A percentile compares a stretch with the other conserved stretches of the same genome.
These are phyloP conservation scores for Lasiodiplodia gonubiensis DNA, from an alignment of 2,329 filamentous ascomycete genomes.

Conservation along the genomic window DNA sequence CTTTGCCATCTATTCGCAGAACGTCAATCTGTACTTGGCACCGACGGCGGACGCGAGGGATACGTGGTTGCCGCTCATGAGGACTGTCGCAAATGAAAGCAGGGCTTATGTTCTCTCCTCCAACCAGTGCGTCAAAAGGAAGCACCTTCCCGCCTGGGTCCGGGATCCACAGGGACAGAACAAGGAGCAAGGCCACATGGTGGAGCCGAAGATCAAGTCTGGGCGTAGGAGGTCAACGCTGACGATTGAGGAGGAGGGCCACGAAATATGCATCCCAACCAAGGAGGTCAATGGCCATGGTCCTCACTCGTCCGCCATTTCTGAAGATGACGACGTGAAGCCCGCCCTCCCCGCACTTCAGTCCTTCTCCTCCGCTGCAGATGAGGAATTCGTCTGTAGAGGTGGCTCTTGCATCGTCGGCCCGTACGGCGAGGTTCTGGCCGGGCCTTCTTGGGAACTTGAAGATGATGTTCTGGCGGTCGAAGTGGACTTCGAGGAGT, in stretches of 20 bases:
- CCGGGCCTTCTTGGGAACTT: conserved; percentile 81
- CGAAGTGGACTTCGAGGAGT: conserved; percentile 88
- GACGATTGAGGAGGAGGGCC: conserved; percentile 50
- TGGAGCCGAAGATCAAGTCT: conserved; percentile 7
- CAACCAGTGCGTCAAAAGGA: conserved; percentile 76
- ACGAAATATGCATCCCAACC: conserved; percentile 55
- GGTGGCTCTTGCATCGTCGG: conserved; percentile 85
- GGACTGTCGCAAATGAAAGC: conserved; percentile 80
- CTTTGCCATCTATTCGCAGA: conserved; percentile 84
- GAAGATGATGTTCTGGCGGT: conserved; percentile 70
- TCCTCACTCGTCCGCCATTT: conserved; percentile 7
- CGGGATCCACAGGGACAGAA: conserved; percentile 32
- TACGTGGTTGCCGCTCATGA: conserved; percentile 82
- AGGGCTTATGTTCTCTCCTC: conserved; percentile 84
- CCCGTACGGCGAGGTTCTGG: conserved; percentile 78
- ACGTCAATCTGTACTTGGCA: conserved; percentile 88
- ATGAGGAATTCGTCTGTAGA: conserved; percentile 64
- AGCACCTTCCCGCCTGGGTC: conserved; percentile 65
- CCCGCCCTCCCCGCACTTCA: neutral
- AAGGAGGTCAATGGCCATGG: conserved; percentile 28
- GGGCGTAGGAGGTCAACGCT: conserved; percentile 49
- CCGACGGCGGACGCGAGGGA: conserved; percentile 87
- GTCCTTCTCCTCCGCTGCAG: neutral
- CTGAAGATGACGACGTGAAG: conserved; percentile 11
- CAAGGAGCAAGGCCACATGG: conserved; percentile 29